Conservation (phyloP, 345 rosid species). For the Mercurialis annua region DNA sequence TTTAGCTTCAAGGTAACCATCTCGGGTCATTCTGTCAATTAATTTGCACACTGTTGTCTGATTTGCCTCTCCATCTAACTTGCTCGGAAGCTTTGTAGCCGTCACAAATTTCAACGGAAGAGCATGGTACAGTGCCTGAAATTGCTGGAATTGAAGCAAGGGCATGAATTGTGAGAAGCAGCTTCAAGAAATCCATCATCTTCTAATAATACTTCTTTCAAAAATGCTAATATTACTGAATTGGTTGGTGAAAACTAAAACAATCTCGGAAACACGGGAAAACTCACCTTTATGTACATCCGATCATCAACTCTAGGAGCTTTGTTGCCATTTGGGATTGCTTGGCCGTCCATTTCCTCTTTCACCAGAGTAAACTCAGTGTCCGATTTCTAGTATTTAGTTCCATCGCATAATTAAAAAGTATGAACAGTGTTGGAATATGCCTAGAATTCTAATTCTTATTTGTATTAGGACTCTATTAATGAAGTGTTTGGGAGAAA, state of each 20-base stretch:
- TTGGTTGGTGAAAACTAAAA: not conserved
- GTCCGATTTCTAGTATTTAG: conserved; percentile 38
- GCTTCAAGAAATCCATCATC: not conserved
- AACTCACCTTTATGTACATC: conserved; percentile 74
- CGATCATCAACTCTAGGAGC: no score
- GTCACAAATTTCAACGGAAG: conserved; percentile 86
- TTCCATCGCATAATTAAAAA: conserved; percentile 9
- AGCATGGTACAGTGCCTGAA: conserved; percentile 74
- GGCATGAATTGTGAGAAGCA: conserved; percentile 2
- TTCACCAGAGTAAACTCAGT: conserved; percentile 64
- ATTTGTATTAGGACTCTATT: no score
- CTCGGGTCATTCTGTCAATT: conserved; percentile 64
- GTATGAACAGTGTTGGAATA: conserved; percentile 9
- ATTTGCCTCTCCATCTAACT: conserved; percentile 72
- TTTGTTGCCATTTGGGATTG: conserved; percentile 33
- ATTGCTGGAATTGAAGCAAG: conserved; percentile 12
- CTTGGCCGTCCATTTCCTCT: conserved; percentile 58
- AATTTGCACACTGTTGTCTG: conserved; percentile 61
- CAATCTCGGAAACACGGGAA: not conserved
- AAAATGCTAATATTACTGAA: not conserved
- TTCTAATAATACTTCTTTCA: not conserved
- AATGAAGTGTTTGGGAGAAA: no score
- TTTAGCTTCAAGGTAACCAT: conserved; percentile 78
- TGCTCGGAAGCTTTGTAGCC: conserved; percentile 60
- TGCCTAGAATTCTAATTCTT: no score